Evolutionary conservation across 179 eudicot species (phyloP), one percentile per base, ranked within the genome.

Genomic region (Vitellaria paradoxa): DNA sequence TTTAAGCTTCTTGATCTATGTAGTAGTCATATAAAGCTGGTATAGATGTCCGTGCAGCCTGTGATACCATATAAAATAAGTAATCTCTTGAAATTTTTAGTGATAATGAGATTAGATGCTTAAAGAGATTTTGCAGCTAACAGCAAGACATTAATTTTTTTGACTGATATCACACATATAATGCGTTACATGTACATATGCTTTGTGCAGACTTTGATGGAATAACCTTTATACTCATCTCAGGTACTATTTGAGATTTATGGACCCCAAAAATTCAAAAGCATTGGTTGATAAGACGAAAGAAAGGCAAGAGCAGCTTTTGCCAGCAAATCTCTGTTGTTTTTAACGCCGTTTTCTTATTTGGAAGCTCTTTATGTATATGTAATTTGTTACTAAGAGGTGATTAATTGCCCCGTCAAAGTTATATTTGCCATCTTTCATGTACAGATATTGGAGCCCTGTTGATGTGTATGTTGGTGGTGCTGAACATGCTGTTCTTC

Each of bases 391-490:
- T 26, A 21, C 18, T 21, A 70, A 47, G 7, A 20, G 62, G 15
- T 37, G 21, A 40, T 72, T 30, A 30, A 15, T 10, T 72, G 50
- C 42, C 11, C 24, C 60, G 8, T 37, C 21, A 9, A 30, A 50
- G 30, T 46, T 45, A 61, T 71, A 53, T 56, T 60, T 73, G 49
- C 24, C 42, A 65, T 72, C 21, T 77, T 49, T 62, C 63, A 57
- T 70, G 40, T 88, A 75, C 87, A 96, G 99, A 86, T 96, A 96
- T 80, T 96, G 99, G 99, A 62, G 99, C 84, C 98, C 96, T 65
- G 99, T 96, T 82, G 99, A 96, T 90, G 91, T 96, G 26, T 96
- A 96, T 81, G 99, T 96, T 82, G 99, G 99, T 81, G 99, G 99
- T 72, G 98, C 99, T 81, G 98, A 96, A 84, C 99, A 96, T 89